Evolutionary conservation across 2,329 filamentous ascomycete genomes (phyloP), one percentile per base, ranked within the genome.

Genomic region (Epichloe uncinata): DNA sequence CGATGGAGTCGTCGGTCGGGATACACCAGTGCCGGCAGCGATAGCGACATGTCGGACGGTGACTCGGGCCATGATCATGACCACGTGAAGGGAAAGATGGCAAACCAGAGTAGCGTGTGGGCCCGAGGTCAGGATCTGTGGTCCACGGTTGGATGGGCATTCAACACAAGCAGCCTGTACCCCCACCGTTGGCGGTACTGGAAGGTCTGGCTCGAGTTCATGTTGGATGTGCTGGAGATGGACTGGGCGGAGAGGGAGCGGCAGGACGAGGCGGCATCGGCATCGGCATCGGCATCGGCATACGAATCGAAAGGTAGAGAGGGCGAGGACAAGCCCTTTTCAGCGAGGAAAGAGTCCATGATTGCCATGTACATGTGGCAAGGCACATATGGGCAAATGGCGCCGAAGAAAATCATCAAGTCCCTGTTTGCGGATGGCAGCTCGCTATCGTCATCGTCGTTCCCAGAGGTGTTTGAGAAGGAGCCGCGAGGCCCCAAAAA

Each of bases 141-240:
- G 88, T 78, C 82, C 41, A 78, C 87, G 0, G 76, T 93, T 0
- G 93, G 91, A 3, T 97, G 93, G 93, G 85, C 87, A 0, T 89
- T 97, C 64, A 93, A 91, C 62, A 97, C 91, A 68, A 90, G 87
- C 47, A 75, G 85, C 2, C 65, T 77, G 34, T 74, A 91, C 57
- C 81, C 81, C 1, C 74, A 77, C 40, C 77, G 91, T 18, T 97
- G 93, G 91, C 75, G 73, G 46, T 77, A 82, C 60, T 97, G 90
- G 89, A 81, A 76, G 57, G 67, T 79, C 7, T 95, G 88, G 85
- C 71, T 97, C 13, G 77, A 82, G 35, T 82, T 85, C 53, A 84
- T 95, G 74, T 65, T 94, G 5, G 84, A 90, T 58, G 79, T 85
- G 6, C 69, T 96, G 12, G 84, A 93, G 55, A 70, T 72, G 3